A percentile compares a stretch with the other conserved stretches of the same genome.
phyloP scores from a whole-genome alignment of 345 rosid species.

The Aethionema arabicum region DNA sequence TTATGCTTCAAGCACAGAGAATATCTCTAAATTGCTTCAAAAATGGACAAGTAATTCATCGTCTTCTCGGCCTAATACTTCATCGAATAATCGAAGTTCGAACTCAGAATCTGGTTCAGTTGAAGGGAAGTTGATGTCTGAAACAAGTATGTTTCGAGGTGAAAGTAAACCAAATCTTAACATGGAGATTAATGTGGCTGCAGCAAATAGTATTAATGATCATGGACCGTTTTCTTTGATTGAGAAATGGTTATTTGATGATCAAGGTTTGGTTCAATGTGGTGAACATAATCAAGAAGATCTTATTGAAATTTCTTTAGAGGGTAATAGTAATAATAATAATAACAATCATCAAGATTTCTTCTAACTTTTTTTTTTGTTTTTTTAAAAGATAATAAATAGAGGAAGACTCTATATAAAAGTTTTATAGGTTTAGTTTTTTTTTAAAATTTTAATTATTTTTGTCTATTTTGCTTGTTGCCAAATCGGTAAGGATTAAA shows the following conservation, averaged over 20 bases:
- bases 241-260: slow-evolving; percentile 77
- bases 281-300: slow-evolving; percentile 34
- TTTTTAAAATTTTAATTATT: neutral
- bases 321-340: slow-evolving; percentile 30
- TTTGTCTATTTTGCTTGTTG: slow-evolving; percentile 13
- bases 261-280: slow-evolving; percentile 42
- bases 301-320: slow-evolving; percentile 43
- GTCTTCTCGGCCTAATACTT: slow-evolving; percentile 35
- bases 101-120: slow-evolving; percentile 52
- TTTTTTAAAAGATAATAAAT: too few relatives aligned
- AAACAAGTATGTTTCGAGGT: slow-evolving; percentile 42
- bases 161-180: slow-evolving; percentile 41
- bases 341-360: slow-evolving; percentile 24
- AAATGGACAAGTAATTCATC: slow-evolving; percentile 59
- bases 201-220: slow-evolving; percentile 21
- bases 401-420: neutral
- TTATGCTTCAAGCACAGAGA: slow-evolving; percentile 68
- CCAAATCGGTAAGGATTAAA: slow-evolving; percentile 15
- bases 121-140: slow-evolving; percentile 40
- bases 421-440: slow-evolving; percentile 6
- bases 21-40: slow-evolving; percentile 63
- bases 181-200: slow-evolving; percentile 10
- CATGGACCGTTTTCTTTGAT: slow-evolving; percentile 52
- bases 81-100: slow-evolving; percentile 34
- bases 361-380: slow-evolving; percentile 26